These are phyloP conservation scores for Melampsora larici-populina DNA, from an alignment of 1,284 basidiomycete genomes.

Conservation along the genomic window DNA sequence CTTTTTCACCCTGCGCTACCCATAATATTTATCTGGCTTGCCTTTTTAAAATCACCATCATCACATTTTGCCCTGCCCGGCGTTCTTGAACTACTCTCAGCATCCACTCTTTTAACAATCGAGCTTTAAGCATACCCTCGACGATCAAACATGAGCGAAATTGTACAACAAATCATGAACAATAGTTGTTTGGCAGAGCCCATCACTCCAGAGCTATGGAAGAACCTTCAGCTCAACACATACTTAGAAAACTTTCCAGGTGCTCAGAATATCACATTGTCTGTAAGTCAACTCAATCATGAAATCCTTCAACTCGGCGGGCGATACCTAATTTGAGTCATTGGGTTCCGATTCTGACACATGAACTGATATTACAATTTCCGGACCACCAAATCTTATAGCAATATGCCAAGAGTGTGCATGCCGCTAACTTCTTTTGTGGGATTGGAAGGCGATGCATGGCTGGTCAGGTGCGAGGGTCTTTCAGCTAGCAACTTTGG, in stretches of 20 bases:
- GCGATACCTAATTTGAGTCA: no score
- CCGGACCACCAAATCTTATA: not conserved
- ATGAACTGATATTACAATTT: no score
- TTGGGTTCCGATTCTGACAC: no score
- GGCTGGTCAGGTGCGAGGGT: conserved; percentile 30
- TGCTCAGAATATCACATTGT: conserved; percentile 19
- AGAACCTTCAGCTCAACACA: conserved; percentile 18
- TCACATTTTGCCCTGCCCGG: not conserved
- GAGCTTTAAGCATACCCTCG: not conserved
- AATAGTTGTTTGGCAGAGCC: conserved; percentile 11
- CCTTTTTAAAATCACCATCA: not conserved
- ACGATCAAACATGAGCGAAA: not conserved
- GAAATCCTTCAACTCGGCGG: not conserved
- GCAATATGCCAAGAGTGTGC: conserved; percentile 33
- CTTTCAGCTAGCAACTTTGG: not conserved
- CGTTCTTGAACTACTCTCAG: not conserved
- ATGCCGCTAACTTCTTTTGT: conserved; percentile 41
- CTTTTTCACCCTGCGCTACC: not conserved
- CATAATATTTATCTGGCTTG: not conserved
- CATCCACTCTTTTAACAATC: not conserved
- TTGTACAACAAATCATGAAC: not conserved
- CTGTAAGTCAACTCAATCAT: conserved; percentile 4
- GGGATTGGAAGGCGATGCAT: conserved; percentile 30
- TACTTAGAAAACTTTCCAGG: conserved; percentile 34
- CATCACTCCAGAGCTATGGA: conserved; percentile 41